Percentiles rank a stretch among this genome's conserved stretches.
Conservation (phyloP, 1,139 yeast genomes). For the Suhomyces yuchorum region DNA sequence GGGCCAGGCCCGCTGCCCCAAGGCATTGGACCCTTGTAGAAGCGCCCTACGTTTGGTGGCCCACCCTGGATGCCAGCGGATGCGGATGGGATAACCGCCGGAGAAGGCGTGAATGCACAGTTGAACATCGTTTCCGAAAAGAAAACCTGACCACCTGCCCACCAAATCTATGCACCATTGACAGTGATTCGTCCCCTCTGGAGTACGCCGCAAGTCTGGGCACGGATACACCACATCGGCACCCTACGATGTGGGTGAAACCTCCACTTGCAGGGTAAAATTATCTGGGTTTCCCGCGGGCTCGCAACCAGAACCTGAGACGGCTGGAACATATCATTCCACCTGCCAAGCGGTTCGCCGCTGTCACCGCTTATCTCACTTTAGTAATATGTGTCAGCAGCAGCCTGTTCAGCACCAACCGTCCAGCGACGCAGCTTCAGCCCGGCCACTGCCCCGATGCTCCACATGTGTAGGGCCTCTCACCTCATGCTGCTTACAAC, state of each 20-base stretch:
- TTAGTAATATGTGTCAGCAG: not conserved
- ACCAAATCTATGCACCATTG: not conserved
- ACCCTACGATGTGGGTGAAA: not conserved
- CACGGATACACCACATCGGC: not conserved
- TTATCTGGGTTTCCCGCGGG: not conserved
- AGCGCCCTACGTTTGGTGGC: too few relatives aligned
- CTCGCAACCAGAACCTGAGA: not conserved
- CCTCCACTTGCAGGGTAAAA: not conserved
- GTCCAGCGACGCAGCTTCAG: not conserved
- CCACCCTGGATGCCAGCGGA: too few relatives aligned
- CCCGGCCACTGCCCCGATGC: not conserved
- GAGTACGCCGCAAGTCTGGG: too few relatives aligned
- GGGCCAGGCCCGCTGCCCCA: not conserved
- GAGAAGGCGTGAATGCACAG: too few relatives aligned
- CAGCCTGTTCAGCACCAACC: not conserved
- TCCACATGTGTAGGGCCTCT: too few relatives aligned
- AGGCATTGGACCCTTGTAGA: not conserved
- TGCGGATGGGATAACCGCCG: too few relatives aligned
- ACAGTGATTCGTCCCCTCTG: too few relatives aligned
- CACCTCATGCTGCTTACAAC: too few relatives aligned
- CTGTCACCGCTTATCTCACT: not conserved
- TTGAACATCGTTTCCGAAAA: too few relatives aligned
- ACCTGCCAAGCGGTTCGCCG: not conserved
- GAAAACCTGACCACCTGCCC: too few relatives aligned
- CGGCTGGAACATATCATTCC: not conserved